Evolutionary conservation across 1,284 basidiomycete genomes (phyloP), one percentile per base, ranked within the genome.

Genomic region (Naganishia cerealis): DNA sequence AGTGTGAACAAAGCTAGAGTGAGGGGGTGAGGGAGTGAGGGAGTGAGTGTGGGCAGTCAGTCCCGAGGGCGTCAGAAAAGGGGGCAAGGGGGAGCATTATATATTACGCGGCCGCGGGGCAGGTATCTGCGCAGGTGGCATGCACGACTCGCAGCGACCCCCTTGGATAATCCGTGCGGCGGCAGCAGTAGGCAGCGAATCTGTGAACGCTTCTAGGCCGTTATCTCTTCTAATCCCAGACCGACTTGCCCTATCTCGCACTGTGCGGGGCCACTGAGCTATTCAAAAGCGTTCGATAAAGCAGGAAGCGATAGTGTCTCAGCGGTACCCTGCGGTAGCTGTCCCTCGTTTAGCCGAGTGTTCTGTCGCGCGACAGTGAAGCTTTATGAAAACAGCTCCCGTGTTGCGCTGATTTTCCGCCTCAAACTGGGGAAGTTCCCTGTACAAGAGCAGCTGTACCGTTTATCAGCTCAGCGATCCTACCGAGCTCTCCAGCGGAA

Each of bases 231-330:
- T 2, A 50, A 7, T n/a, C 46, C n/a, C 15, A 50, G 46, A 15
- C 46, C 46, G 46, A 50, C 46, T 24, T 10, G n/a, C 21, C 46
- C 46, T 50, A 50, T 50, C 46, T 50, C 13, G 10, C 29, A 33
- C 46, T 50, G n/a, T 50, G 46, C 46, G 46, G 46, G 46, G 46
- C 46, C 46, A 50, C 29, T 21, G 46, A 24, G 46, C 46, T 13
- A 2, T 3, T 43, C 10, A 21, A 33, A 13, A 50, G 43, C 21
- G 24, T 3, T 21, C 15, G 46, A 6, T 42, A 1, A 13, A 42
- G 40, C 40, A 33, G 29, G 29, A 33, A 33, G 29, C 29, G 29
- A 33, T 3, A 33, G 29, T 33, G 29, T 33, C 29, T 33, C 29
- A 42, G 40, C 9, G 40, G 9, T 18, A 18, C 16, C 40, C 16